Conservation (phyloP, 345 rosid species). For the rapeseed (Brassica napus) region Da-Ae NC_063436.1:22276001-22276500, state of each 20-base stretch:
- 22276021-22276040: not conserved
- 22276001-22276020: not conserved
- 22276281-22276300: too few relatives aligned
- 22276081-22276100: not conserved
- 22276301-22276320: too few relatives aligned
- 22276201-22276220: too few relatives aligned
- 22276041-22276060: not conserved
- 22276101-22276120: too few relatives aligned
- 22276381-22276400: not conserved
- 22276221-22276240: too few relatives aligned
- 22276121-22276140: too few relatives aligned
- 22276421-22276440: not conserved
- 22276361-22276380: not conserved
- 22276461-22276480: not conserved
- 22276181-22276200: too few relatives aligned
- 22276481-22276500: not conserved
- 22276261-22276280: too few relatives aligned
- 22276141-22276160: too few relatives aligned
- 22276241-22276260: too few relatives aligned
- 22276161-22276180: too few relatives aligned
- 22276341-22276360: not conserved
- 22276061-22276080: not conserved
- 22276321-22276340: not conserved
- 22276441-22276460: not conserved
- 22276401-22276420: not conserved